A percentile compares a stretch with the other conserved stretches of the same genome.
Evolutionary conservation across 169 alveolate species (phyloP).

Genomic region (Plasmodium yoelii): DNA sequence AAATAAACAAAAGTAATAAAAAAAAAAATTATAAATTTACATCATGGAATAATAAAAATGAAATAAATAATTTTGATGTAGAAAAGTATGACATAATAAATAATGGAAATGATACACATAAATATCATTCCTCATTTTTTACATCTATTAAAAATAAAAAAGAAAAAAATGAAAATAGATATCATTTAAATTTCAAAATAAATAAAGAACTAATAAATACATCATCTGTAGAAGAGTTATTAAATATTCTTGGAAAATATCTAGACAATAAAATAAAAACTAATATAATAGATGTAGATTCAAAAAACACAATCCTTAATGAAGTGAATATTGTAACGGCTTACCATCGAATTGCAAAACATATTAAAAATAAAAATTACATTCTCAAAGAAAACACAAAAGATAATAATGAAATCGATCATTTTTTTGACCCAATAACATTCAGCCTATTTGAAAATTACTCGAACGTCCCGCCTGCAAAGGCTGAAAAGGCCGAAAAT

Average conservation of each 20-base stretch:
- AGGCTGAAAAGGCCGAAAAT: background rate
- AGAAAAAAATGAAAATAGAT: background rate
- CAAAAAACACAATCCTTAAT: slow-evolving; percentile 33
- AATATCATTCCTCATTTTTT: slow-evolving; percentile 34
- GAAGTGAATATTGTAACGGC: slow-evolving; percentile 70
- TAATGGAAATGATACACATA: background rate
- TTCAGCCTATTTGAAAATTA: slow-evolving; percentile 57
- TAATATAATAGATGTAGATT: background rate
- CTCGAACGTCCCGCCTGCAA: slow-evolving; percentile 3
- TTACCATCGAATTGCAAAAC: slow-evolving; percentile 68
- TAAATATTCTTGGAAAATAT: slow-evolving; percentile 27
- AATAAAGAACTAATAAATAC: slow-evolving; percentile 63
- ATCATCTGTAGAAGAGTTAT: slow-evolving; percentile 40
- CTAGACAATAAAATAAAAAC: background rate
- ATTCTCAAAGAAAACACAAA: background rate
- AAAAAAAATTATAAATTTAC: slow-evolving; percentile 38
- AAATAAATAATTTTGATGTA: slow-evolving; percentile 42
- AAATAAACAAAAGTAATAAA: slow-evolving; percentile 1
- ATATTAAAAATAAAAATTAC: slow-evolving; percentile 55
- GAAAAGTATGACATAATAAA: slow-evolving; percentile 30
- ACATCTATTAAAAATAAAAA: slow-evolving; percentile 6
- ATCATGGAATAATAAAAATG: slow-evolving; percentile 70
- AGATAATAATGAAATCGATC: background rate
- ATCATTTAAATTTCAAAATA: slow-evolving; percentile 23
- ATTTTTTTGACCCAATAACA: slow-evolving; percentile 35